Evolutionary conservation across 768 basidiomycete genomes (phyloP), one percentile per base, ranked within the genome.

Genomic region (Pholiota conissans): DNA sequence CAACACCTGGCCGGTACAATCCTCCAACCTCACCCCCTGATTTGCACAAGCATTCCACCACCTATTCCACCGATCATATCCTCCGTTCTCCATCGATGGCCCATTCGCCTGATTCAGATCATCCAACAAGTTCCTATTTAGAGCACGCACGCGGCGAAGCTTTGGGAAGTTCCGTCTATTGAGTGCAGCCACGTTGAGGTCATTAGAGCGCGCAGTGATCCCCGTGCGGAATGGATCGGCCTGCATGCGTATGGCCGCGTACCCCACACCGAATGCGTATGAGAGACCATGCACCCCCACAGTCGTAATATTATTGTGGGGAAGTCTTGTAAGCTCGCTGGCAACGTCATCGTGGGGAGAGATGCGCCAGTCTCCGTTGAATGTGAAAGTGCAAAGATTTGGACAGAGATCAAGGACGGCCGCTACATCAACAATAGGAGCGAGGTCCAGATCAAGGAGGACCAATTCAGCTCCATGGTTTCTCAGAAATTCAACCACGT

Each of bases 321-420:
- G 86, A 9, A 72, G 73, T 54, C 76, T 74, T 9, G 79, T 78
- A 8, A 87, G 69, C 28, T 70, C 66, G 58, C 72, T 76, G 58
- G 68, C 72, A 22, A 59, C 62, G 35, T 72, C 67, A 48, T 65
- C 65, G 49, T 75, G 71, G 42, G 71, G 73, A 49, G 65, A 64
- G 42, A 87, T 69, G 11, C 81, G 79, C 89, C 90, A 91, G 67
- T 92, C 90, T 26, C 79, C 83, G 66, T 90, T 91, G 74, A 92
- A 91, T 22, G 80, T 78, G 67, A 92, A 84, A 0, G 84, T 81
- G 18, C 69, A 73, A 28, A 92, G 80, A 48, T 74, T 67, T 0
- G 87, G 89, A 61, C 89, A 91, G 6, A 83, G 69, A 11, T 85
- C 84, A 24, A 91, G 79, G 58, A 88, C 80, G 22, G 73, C 73